A percentile compares a stretch with the other conserved stretches of the same genome.
These are phyloP conservation scores for Nowakowskiella sp. DNA, from an alignment of 192 early-diverging fungal species.

Conservation along the genomic window DNA sequence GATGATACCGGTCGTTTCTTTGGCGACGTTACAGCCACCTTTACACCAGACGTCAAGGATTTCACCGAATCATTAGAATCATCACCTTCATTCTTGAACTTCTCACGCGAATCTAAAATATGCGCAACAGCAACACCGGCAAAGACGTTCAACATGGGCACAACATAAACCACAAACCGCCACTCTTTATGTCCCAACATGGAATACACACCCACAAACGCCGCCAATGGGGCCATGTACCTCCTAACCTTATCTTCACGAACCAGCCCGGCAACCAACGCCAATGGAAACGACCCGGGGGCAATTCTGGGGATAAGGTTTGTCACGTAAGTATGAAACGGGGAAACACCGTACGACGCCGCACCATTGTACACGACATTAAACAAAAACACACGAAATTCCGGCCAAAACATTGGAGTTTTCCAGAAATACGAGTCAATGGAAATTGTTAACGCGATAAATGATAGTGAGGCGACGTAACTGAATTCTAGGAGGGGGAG, in stretches of 20 bases:
- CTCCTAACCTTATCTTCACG: constrained; percentile 18
- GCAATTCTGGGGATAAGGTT: constrained; percentile 68
- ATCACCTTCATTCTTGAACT: constrained; percentile 13
- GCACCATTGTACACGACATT: constrained; percentile 57
- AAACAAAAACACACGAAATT: constrained; percentile 64
- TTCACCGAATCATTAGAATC: too few species aligned
- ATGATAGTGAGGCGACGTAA: constrained; percentile 11
- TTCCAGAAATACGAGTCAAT: constrained; percentile 78
- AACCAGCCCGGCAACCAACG: constrained; percentile 33
- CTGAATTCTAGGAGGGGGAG: neutral
- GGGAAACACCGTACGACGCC: constrained; percentile 62
- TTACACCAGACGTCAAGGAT: too few species aligned
- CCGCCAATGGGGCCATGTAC: constrained; percentile 44
- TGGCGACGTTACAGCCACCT: too few species aligned
- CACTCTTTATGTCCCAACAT: constrained; percentile 88
- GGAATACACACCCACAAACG: constrained; percentile 62
- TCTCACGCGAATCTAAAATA: constrained; percentile 26
- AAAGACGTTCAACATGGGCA: constrained; percentile 71
- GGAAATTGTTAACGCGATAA: constrained; percentile 32
- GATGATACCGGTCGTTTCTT: too few species aligned
- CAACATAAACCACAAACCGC: constrained; percentile 81
- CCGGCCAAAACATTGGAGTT: constrained; percentile 58
- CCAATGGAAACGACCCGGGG: constrained; percentile 61
- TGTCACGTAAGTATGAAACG: constrained; percentile 66
- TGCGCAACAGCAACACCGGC: constrained; percentile 47